Evolutionary conservation across 2,329 filamentous ascomycete species (phyloP), one percentile per base, ranked within the genome.

Genomic region (Purpureocillium takamizusanense): DNA sequence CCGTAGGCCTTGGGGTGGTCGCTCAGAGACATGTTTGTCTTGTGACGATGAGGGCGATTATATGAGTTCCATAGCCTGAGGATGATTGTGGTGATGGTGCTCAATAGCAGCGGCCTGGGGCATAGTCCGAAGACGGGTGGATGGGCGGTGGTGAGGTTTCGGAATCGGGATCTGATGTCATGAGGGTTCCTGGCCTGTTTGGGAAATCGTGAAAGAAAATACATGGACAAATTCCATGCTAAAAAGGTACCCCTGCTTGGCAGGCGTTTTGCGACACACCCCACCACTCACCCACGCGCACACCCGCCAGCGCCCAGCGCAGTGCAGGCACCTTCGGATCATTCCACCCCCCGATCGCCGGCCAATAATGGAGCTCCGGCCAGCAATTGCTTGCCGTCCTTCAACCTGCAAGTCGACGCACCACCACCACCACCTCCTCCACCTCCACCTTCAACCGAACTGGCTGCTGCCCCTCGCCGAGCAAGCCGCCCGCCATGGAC

Each of bases 1-100:
- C 77, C 74, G 53, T 81, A 81, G 44, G 69, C 72, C 53, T 70
- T 72, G 18, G 76, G 74, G 46, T 81, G 75, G 49, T 78, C 69
- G 52, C 67, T 75, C 40, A 80, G 57, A 45, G 76, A 73, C 77
- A 81, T 81, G 13, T 10, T 31, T 31, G n/a, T 27, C 17, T 36
- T 11, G 14, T 18, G 14, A 16, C 27, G 12, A 13, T 25, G 23
- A 11, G 23, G 7, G n/a, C n/a, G n/a, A n/a, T n/a, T n/a, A n/a
- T n/a, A n/a, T n/a, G n/a, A n/a, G n/a, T n/a, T n/a, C n/a, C n/a
- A n/a, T n/a, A n/a, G n/a, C n/a, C n/a, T n/a, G 16, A 16, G 10
- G 34, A 25, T 25, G 21, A 25, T 25, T 25, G n/a, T n/a, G n/a
- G n/a, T n/a, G n/a, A n/a, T n/a, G n/a, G n/a, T n/a, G n/a, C n/a